Conservation (phyloP, 257 asterid genomes). For the Solanum bulbocastanum region DNA sequence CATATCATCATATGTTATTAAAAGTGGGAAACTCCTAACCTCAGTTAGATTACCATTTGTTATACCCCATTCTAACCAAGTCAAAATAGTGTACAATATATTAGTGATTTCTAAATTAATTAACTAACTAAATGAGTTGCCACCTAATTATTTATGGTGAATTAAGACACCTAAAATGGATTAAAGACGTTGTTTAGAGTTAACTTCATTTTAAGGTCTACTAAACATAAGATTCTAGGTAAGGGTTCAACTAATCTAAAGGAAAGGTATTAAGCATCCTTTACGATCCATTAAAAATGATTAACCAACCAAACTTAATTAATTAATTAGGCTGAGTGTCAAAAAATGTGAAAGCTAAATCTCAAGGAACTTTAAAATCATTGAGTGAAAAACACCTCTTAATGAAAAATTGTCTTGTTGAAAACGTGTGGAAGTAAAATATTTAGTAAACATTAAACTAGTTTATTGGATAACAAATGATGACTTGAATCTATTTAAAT, state of each 20-base stretch:
- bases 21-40: neutral
- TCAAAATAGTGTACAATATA: no score
- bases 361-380: neutral
- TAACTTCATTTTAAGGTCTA: no score
- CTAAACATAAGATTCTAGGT: neutral
- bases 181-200: no score
- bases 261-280: neutral
- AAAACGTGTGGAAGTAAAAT: neutral
- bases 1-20: no score
- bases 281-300: neutral
- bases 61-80: neutral
- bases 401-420: no score
- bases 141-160: no score
- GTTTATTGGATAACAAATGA: neutral
- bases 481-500: neutral
- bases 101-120: no score
- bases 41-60: neutral
- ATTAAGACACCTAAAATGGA: no score
- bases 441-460: neutral
- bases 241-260: neutral
- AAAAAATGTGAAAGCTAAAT: neutral
- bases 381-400: neutral
- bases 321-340: neutral
- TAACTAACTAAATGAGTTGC: no score
- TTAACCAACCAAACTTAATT: neutral